phyloP scores from a whole-genome alignment of 805 yeast species.

The Wickerhamiella lipophila region DNA sequence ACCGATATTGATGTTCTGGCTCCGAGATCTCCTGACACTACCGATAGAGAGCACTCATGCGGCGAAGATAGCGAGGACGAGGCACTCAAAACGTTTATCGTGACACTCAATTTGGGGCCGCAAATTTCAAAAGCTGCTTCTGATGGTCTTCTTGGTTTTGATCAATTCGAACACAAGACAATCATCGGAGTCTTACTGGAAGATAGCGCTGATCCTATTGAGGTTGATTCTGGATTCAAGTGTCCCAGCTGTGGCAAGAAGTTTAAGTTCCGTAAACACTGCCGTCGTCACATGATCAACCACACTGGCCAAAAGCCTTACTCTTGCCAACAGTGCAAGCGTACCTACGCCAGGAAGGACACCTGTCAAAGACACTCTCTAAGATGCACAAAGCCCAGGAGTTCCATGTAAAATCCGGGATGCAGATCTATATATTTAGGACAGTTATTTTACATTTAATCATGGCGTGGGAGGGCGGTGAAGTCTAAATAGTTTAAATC shows the following conservation, averaged over 20 bases:
- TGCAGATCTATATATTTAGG: no score
- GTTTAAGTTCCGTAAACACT: conserved; percentile 8
- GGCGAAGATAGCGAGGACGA: background rate
- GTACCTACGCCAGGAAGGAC: conserved; percentile 16
- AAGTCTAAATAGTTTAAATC: no score
- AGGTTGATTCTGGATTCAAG: background rate
- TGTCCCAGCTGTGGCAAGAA: conserved; percentile 4
- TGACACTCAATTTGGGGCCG: background rate
- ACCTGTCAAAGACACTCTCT: conserved; percentile 15
- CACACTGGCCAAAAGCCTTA: conserved; percentile 18
- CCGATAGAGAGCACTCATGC: background rate
- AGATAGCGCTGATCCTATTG: background rate
- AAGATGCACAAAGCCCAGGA: background rate
- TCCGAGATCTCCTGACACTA: background rate
- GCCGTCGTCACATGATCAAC: conserved; percentile 17
- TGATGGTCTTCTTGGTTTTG: background rate
- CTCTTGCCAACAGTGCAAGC: conserved; percentile 15
- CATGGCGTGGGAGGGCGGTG: no score
- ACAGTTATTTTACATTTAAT: no score
- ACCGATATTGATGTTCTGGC: background rate
- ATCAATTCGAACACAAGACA: background rate
- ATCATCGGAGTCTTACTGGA: background rate
- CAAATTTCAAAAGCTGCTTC: no score
- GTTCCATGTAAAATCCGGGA: no score
- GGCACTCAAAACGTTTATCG: background rate